Evolutionary conservation across 1,284 basidiomycete genomes (phyloP).

Genomic region (Grifola frondosa): DNA sequence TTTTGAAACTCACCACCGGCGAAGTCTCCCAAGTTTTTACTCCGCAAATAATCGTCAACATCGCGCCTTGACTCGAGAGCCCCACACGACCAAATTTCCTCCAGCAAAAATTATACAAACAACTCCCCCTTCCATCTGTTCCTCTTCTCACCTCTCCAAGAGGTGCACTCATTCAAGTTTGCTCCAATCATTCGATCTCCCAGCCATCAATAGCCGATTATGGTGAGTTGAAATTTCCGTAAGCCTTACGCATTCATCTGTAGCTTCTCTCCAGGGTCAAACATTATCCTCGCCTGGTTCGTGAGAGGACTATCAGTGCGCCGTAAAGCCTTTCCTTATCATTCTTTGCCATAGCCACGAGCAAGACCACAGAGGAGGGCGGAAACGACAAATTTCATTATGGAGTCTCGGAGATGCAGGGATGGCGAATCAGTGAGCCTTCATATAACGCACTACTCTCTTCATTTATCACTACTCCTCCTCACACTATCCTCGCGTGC

Average conservation of each 20-base stretch:
- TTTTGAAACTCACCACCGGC: constrained; percentile 25
- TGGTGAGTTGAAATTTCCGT: constrained; percentile 18
- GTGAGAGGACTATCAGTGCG: constrained; percentile 19
- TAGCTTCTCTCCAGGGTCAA: constrained; percentile 55
- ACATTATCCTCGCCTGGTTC: constrained; percentile 69
- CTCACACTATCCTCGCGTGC: constrained; percentile 1
- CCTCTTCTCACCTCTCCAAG: constrained; percentile 2
- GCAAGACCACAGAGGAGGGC: constrained; percentile 83
- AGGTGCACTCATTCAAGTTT: constrained; percentile 1
- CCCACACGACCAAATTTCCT: constrained; percentile 30
- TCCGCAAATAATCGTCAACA: constrained; percentile 31
- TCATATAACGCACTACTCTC: no score
- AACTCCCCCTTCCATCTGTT: constrained; percentile 1
- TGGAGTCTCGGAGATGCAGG: constrained; percentile 96
- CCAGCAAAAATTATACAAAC: no score
- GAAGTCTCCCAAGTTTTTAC: constrained; percentile 22
- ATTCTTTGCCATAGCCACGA: constrained; percentile 55
- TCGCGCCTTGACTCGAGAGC: constrained; percentile 22
- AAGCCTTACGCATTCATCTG: constrained; percentile 1
- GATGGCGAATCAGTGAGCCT: constrained; percentile 94
- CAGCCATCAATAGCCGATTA: constrained; percentile 12
- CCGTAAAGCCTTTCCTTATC: constrained; percentile 7
- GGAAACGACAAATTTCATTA: constrained; percentile 80
- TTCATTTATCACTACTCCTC: constrained; percentile 3
- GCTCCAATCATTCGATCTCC: constrained; percentile 3